phyloP scores from a whole-genome alignment of 1,139 yeast genomes.

The Geotrichum carabidarum region DNA sequence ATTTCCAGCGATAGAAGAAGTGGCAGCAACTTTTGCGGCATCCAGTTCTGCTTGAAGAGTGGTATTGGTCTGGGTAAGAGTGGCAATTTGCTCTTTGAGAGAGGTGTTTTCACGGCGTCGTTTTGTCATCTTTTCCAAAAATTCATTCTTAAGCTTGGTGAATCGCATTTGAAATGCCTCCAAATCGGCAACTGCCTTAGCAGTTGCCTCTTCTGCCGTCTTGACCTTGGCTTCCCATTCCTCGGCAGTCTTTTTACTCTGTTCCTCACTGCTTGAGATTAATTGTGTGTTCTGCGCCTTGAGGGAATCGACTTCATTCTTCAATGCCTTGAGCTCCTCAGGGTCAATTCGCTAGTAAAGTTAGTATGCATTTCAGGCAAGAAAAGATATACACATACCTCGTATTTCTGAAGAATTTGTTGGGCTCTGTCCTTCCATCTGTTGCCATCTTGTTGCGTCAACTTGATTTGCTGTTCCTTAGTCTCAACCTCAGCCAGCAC shows the following conservation, averaged over 20 bases:
- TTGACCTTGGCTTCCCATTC: slow-evolving; percentile 16
- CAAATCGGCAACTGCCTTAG: slow-evolving; percentile 11
- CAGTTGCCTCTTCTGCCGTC: slow-evolving; percentile 12
- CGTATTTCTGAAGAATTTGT: slow-evolving; percentile 46
- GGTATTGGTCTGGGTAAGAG: slow-evolving; percentile 20
- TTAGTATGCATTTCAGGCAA: background rate
- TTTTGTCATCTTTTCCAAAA: slow-evolving; percentile 31
- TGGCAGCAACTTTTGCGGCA: slow-evolving; percentile 28
- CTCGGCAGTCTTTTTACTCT: slow-evolving; percentile 5
- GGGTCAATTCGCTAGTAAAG: slow-evolving; percentile 41
- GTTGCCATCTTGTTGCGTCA: slow-evolving; percentile 43
- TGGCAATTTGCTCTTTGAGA: slow-evolving; percentile 25
- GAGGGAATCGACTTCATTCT: slow-evolving; percentile 37
- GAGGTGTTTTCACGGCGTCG: slow-evolving; percentile 26
- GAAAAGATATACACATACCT: slow-evolving; percentile 24
- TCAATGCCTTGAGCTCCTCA: slow-evolving; percentile 40
- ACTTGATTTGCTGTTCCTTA: slow-evolving; percentile 41
- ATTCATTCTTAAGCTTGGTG: slow-evolving; percentile 30
- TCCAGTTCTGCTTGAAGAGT: slow-evolving; percentile 23
- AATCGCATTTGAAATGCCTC: slow-evolving; percentile 25
- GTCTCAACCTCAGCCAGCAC: slow-evolving; percentile 41
- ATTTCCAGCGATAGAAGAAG: slow-evolving; percentile 21
- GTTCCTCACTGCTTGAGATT: background rate
- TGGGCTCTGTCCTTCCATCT: slow-evolving; percentile 53
- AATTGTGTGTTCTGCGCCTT: slow-evolving; percentile 23